Percentiles rank a stretch among this genome's conserved stretches.
phyloP scores from a whole-genome alignment of 2,329 filamentous ascomycete species.

The Fusarium torulosum region DNA sequence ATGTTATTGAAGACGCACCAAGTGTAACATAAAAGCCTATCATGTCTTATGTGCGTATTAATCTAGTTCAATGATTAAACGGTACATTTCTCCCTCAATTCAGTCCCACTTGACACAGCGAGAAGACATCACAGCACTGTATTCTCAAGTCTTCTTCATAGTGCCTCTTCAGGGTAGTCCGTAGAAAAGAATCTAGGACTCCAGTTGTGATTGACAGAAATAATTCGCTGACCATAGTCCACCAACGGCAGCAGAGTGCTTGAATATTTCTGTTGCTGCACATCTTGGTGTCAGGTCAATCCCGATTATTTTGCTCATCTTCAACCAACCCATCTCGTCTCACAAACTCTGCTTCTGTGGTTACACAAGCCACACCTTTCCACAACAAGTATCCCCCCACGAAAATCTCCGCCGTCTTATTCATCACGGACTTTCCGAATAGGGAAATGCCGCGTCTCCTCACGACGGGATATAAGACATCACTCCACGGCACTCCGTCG shows the following conservation, averaged over 20 bases:
- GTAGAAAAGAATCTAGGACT: no score
- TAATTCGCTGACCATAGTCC: no score
- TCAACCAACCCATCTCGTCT: not conserved
- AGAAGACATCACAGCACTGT: not conserved
- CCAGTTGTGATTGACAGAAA: no score
- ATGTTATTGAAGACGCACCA: accelerated
- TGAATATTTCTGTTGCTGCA: no score
- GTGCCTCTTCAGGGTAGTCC: no score
- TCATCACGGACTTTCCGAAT: slow-evolving; percentile 49
- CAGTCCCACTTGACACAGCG: not conserved
- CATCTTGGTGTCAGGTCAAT: no score
- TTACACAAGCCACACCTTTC: not conserved
- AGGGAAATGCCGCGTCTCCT: slow-evolving; percentile 46
- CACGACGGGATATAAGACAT: slow-evolving; percentile 40
- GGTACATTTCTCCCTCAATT: not conserved
- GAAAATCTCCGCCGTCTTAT: not conserved
- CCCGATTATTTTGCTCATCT: not conserved
- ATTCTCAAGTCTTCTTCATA: no score
- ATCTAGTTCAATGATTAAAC: not conserved
- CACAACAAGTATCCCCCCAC: not conserved
- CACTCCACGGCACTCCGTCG: slow-evolving; percentile 2
- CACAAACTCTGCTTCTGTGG: not conserved
- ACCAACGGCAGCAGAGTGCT: no score
- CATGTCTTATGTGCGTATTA: not conserved
- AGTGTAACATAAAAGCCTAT: accelerated